Evolutionary conservation across 106 monocot genomes (phyloP).

Genomic region (Apostasia shenzhenica): DNA sequence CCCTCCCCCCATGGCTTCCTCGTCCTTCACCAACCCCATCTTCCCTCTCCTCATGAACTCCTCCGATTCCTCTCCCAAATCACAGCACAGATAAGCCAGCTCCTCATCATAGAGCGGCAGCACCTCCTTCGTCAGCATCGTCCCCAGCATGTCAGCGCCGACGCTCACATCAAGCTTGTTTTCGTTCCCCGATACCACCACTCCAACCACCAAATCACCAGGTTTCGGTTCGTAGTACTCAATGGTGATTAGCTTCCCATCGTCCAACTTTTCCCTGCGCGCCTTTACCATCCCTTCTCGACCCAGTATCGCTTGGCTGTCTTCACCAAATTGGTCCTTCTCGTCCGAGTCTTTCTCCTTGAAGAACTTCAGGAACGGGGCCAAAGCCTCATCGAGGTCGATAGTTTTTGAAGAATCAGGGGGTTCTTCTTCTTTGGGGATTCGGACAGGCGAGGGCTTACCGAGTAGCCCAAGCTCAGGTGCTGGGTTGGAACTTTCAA

Average conservation of each 20-base stretch:
- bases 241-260: constrained; percentile 14
- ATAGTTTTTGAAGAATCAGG: constrained; percentile 4
- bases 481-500: background rate
- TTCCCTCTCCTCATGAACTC: constrained; percentile 36
- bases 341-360: constrained; percentile 7
- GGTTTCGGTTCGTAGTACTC: constrained; percentile 68
- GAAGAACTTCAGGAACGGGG: constrained; percentile 61
- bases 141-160: constrained; percentile 67
- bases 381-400: constrained; percentile 33
- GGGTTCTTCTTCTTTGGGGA: constrained; percentile 9
- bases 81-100: constrained; percentile 39
- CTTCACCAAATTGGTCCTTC: background rate
- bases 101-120: constrained; percentile 58
- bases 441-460: constrained; percentile 20
- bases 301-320: background rate
- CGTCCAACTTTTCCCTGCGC: constrained; percentile 1
- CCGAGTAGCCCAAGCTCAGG: constrained; percentile 13
- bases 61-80: constrained; percentile 35
- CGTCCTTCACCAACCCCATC: constrained; percentile 76
- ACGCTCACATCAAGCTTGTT: constrained; percentile 72
- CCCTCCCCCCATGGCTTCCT: constrained; percentile 32
- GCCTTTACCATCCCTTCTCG: background rate
- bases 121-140: constrained; percentile 87
- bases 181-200: constrained; percentile 79
- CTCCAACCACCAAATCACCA: constrained; percentile 66